Evolutionary conservation across 2,329 filamentous ascomycete genomes (phyloP).

Genomic region (Ophiostoma ips): DNA sequence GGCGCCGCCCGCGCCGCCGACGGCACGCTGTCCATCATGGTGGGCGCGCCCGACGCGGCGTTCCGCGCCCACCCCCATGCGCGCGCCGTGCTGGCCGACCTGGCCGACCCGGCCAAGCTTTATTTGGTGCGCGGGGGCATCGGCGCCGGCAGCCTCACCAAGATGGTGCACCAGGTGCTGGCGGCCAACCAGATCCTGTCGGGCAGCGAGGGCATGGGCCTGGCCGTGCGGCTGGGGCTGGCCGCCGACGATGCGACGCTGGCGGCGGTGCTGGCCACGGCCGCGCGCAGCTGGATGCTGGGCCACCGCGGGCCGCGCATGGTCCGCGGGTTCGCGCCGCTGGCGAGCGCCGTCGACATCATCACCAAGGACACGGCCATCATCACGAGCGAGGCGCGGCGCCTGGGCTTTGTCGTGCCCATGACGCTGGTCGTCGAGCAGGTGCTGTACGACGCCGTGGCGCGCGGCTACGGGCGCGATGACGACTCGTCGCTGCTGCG

Average conservation of each 20-base stretch:
- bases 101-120: constrained; percentile 48
- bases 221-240: constrained; percentile 42
- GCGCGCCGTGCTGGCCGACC: constrained; percentile 43
- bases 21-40: constrained; percentile 65
- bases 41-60: constrained; percentile 38
- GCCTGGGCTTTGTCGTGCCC: constrained; percentile 42
- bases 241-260: constrained; percentile 27
- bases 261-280: constrained; percentile 30
- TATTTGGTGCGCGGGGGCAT: constrained; percentile 47
- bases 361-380: constrained; percentile 50
- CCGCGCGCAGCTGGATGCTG: constrained; percentile 47
- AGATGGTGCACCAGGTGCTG: constrained; percentile 50
- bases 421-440: constrained; percentile 51
- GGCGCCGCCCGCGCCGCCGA: constrained; percentile 54
- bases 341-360: constrained; percentile 45
- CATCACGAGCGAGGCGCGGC: constrained; percentile 50
- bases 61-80: constrained; percentile 47
- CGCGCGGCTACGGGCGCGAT: constrained; percentile 37
- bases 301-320: constrained; percentile 44
- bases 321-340: constrained; percentile 36
- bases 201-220: constrained; percentile 45
- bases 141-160: constrained; percentile 46
- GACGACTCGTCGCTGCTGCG: constrained; percentile 31
- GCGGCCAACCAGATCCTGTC: constrained; percentile 50
- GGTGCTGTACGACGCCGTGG: constrained; percentile 45